Percentiles rank a stretch among this genome's conserved stretches.
Conservation (phyloP, 1,139 yeast species). For the Pichia sp. region DNA sequence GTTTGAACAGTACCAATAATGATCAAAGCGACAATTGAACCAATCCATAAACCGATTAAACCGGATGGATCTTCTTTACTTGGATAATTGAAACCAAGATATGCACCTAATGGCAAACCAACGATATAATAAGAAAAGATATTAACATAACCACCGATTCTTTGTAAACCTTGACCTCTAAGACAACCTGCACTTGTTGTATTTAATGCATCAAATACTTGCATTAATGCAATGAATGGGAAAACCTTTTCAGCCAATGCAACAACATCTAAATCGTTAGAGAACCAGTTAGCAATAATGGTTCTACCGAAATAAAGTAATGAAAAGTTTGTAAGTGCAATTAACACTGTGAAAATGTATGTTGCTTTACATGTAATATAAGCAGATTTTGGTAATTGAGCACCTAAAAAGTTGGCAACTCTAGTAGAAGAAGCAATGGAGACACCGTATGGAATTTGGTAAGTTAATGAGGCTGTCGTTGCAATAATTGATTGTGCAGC, state of each 20-base stretch:
- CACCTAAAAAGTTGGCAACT: constrained; percentile 59
- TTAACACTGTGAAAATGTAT: constrained; percentile 41
- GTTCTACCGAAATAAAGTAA: constrained; percentile 40
- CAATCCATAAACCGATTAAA: constrained; percentile 55
- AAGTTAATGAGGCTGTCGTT: constrained; percentile 48
- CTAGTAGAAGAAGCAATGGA: constrained; percentile 61
- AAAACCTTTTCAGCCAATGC: constrained; percentile 40
- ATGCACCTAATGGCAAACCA: constrained; percentile 51
- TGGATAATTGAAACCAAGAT: constrained; percentile 47
- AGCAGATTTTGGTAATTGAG: constrained; percentile 49
- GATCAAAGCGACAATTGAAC: constrained; percentile 49
- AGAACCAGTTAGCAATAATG: constrained; percentile 30
- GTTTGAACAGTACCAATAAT: constrained; percentile 54
- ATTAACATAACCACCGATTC: constrained; percentile 57
- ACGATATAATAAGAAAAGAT: constrained; percentile 50
- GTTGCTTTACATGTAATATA: constrained; percentile 46
- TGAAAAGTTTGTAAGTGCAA: constrained; percentile 43
- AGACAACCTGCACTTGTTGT: constrained; percentile 61
- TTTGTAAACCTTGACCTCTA: constrained; percentile 60
- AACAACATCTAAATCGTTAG: constrained; percentile 40
- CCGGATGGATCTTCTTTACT: constrained; percentile 25
- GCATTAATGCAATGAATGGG: constrained; percentile 56
- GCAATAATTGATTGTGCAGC: constrained; percentile 61
- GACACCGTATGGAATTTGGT: constrained; percentile 57
- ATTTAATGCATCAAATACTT: constrained; percentile 55